A percentile compares a stretch with the other conserved stretches of the same genome.
Conservation (phyloP, 768 basidiomycete genomes). For the Boletus rubroflammeus region DNA sequence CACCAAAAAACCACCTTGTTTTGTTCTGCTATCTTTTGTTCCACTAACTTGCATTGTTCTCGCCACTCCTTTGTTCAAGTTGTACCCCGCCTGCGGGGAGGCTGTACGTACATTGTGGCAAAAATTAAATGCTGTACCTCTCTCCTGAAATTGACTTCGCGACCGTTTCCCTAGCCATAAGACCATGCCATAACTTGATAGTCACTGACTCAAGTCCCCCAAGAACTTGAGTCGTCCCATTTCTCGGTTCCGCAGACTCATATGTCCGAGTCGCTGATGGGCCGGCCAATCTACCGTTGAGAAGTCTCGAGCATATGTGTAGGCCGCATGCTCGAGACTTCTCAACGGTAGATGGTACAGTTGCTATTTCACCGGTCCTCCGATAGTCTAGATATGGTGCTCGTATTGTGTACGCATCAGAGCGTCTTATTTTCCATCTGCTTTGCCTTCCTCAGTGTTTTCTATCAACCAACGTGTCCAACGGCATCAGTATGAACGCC, state of each 20-base stretch:
- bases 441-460: background rate
- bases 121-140: background rate
- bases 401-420: background rate
- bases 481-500: background rate
- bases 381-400: background rate
- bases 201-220: background rate
- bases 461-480: background rate
- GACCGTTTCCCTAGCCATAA: background rate
- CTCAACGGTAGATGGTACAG: background rate
- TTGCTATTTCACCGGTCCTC: background rate
- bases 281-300: no score
- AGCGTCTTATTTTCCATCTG: background rate
- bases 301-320: no score
- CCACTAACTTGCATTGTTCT: slow-evolving; percentile 19
- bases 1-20: background rate
- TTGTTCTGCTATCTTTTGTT: slow-evolving; percentile 10
- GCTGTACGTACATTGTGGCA: slow-evolving; percentile 9
- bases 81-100: background rate
- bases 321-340: background rate
- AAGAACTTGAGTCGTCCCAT: background rate
- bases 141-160: background rate
- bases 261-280: background rate
- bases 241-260: background rate
- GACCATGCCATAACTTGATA: slow-evolving; percentile 5
- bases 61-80: slow-evolving; percentile 15